Base-by-base conservation (phyloP, 2,329 filamentous ascomycete species). In the Pseudogymnoascus pannorum region DNA sequence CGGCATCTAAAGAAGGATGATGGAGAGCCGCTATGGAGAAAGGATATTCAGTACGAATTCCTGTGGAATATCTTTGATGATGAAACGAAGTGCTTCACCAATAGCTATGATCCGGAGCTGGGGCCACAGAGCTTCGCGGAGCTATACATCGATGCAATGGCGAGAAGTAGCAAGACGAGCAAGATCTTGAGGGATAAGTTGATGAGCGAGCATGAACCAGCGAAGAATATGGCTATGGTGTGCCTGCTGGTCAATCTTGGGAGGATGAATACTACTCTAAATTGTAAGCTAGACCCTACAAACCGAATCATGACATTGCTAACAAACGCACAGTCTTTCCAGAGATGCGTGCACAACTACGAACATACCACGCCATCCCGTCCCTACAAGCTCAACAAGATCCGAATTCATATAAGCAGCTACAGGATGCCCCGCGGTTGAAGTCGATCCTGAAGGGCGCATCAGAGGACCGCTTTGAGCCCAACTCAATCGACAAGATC, bases 141-240 rank as follows among this genome's bases (percentile, higher is more conserved):
- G 74, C 85, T 99, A 64, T 99, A 99, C 76, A 93, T 99, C 70
- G 94, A 97, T 75, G 93, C 94, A 64, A 97, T 99, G 93, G 92
- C 94, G 2, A 86, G 92, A 74, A 99, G 94, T 77, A 97, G 91
- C 81, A 99, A 99, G 80, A 97, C 93, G 26, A 97, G 94, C 81
- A 97, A 97, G 77, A 94, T 99, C 58, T 81, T 99, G 66, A 91
- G 96, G 74, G 94, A 99, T 75, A 97, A 99, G 79, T 81, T 99
- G 66, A 82, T 96, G 70, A 94, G 88, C 67, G 94, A 99, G 73
- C 87, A 91, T 70, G 87, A 91, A 66, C 92, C 92, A 20, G 94
- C 93, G 35, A 92, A 96, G 74, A 93, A 91, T 71, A 99, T 99
- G 94, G 94, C 94, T 60, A 99, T 99, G 94, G 93, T 99, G 63